Base-by-base conservation (phyloP, 176 grass and related monocot genomes). In the Zizania latifolia region DNA sequence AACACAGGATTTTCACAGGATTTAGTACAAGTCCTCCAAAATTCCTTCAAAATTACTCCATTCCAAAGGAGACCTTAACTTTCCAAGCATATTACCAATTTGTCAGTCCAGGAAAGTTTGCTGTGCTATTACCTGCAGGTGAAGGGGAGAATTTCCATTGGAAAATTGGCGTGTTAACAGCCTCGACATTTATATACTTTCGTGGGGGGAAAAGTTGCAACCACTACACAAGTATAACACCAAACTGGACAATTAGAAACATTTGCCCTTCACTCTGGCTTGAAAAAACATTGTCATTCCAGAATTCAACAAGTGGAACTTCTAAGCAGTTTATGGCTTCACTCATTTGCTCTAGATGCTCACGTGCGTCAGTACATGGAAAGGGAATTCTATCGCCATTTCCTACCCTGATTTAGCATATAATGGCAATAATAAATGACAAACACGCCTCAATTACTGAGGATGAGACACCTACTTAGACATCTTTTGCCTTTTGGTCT, bases 401-500 rank as follows among this genome's bases (percentile, higher is more conserved):
- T 62, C 26, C 44, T 28, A 77, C 46, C 78, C 65, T 39, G 72
- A 48, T 72, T 58, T 32, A 82, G 46, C 75, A 77, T 38, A 77
- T 38, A 77, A 68, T 50, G 48, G 22, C 58, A 68, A 68, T 37
- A 22, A 71, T 13, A 34, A 70, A 48, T 39, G 2, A 54, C 40
- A 2, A 41, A 65, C 43, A 81, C 3, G 0, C 17, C 65, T 14
- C 41, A 38, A 33, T 79, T 82, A 10, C 31, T 16, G 68, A 43
- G 31, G 26, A 66, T 45, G 33, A 38, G 11, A 74, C 78, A 59
- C 35, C 34, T 87, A 93, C 32, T 56, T 85, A 78, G 75, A 75
- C 28, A 55, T 45, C 59, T 83, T 93, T 19, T 79, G 87, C 72
- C 59, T 87, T 36, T 88, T 93, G 65, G 28, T 36, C 43, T 82